Evolutionary conservation across 805 yeast species (phyloP).

Genomic region (Metschnikowia bowlesiae): DNA sequence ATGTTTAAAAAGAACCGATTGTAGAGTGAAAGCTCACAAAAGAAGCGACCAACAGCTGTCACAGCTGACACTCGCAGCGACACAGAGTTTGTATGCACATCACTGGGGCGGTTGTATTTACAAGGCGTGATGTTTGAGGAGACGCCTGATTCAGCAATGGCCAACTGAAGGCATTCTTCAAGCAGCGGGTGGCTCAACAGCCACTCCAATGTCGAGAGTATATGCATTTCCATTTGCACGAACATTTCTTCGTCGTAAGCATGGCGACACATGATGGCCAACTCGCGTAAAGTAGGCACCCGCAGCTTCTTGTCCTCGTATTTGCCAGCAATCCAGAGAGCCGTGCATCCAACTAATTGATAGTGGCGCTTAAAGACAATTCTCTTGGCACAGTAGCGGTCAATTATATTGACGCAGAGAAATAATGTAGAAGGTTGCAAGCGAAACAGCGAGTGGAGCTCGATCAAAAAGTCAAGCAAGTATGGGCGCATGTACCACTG

Average conservation of each 20-base stretch:
- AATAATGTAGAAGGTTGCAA: slow-evolving; percentile 42
- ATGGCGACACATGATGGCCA: slow-evolving; percentile 52
- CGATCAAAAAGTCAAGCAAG: slow-evolving; percentile 40
- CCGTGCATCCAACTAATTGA: slow-evolving; percentile 45
- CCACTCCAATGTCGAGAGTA: slow-evolving; percentile 42
- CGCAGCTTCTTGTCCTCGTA: slow-evolving; percentile 58
- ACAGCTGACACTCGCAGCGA: slow-evolving; percentile 45
- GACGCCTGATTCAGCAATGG: slow-evolving; percentile 34
- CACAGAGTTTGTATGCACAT: slow-evolving; percentile 8
- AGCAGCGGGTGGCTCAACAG: slow-evolving; percentile 43
- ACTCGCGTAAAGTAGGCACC: slow-evolving; percentile 52
- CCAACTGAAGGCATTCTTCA: slow-evolving; percentile 47
- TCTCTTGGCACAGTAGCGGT: slow-evolving; percentile 44
- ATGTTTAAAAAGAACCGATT: slow-evolving; percentile 45
- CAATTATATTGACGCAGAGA: slow-evolving; percentile 41
- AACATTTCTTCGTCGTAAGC: slow-evolving; percentile 55
- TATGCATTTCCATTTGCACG: slow-evolving; percentile 44
- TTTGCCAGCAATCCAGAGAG: slow-evolving; percentile 45
- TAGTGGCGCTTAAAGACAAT: slow-evolving; percentile 45
- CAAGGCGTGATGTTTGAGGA: slow-evolving; percentile 20
- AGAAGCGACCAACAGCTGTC: slow-evolving; percentile 50
- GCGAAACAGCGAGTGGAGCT: slow-evolving; percentile 39
- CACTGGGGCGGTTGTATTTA: slow-evolving; percentile 20
- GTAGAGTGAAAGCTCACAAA: slow-evolving; percentile 52
- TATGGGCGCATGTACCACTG: slow-evolving; percentile 49